Percentiles rank a stretch among this genome's conserved stretches.
Evolutionary conservation across 495 filamentous ascomycete species (phyloP).

Genomic region (Stereocaulon alpinum): DNA sequence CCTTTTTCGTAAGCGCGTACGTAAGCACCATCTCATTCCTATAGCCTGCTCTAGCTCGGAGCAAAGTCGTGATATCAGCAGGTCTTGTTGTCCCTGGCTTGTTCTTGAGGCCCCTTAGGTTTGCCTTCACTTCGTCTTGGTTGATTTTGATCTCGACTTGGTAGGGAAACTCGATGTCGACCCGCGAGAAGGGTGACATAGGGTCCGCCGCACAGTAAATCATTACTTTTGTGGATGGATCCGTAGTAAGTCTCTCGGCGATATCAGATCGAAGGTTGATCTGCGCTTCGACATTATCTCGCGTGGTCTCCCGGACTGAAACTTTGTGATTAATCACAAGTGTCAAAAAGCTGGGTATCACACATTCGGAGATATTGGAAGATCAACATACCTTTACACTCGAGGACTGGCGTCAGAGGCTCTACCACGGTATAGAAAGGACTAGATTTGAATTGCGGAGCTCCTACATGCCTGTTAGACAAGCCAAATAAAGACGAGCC

Average conservation of each 20-base stretch:
- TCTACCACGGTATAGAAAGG: conserved; percentile 62
- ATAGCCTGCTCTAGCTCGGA: conserved; percentile 60
- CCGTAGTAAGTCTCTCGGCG: conserved; percentile 39
- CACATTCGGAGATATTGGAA: background rate
- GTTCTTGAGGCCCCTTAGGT: conserved; percentile 87
- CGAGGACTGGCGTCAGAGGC: conserved; percentile 48
- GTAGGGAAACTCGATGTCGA: conserved; percentile 79
- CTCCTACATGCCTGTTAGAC: conserved; percentile 27
- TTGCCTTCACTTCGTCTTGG: conserved; percentile 73
- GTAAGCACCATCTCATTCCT: conserved; percentile 72
- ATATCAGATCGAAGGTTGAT: conserved; percentile 42
- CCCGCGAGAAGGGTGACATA: conserved; percentile 43
- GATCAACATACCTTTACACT: conserved; percentile 53
- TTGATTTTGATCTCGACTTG: conserved; percentile 90
- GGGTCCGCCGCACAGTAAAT: conserved; percentile 64
- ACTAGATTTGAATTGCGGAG: conserved; percentile 56
- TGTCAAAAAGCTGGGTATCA: conserved; percentile 7
- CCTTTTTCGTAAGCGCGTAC: conserved; percentile 86
- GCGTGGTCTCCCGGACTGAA: conserved; percentile 41
- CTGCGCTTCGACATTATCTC: conserved; percentile 41
- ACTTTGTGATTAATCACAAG: conserved; percentile 21
- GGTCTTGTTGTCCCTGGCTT: conserved; percentile 88
- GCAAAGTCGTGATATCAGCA: conserved; percentile 71
- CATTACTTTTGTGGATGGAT: conserved; percentile 56
- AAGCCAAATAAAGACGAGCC: background rate